A percentile compares a stretch with the other conserved stretches of the same genome.
phyloP scores from a whole-genome alignment of 768 basidiomycete species.

The Macrolepiota albuminosa region DNA sequence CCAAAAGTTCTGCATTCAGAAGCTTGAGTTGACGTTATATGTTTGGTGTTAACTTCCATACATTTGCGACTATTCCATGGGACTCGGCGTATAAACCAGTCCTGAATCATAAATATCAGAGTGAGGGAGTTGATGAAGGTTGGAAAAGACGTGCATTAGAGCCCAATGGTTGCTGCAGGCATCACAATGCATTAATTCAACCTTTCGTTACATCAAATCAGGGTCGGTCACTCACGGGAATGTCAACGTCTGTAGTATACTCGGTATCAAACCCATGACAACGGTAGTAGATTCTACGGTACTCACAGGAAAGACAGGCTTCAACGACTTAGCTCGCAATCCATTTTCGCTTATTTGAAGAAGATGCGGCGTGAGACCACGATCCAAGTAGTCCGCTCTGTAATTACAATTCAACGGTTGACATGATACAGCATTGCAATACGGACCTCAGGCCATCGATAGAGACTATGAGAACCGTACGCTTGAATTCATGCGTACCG shows the following conservation, averaged over 20 bases:
- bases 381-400: conserved; percentile 84
- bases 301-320: conserved; percentile 81
- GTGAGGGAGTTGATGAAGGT: conserved; percentile 1
- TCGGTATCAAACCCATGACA: not conserved
- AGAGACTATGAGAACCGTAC: conserved; percentile 79
- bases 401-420: conserved; percentile 8
- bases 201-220: not conserved
- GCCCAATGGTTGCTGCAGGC: conserved; percentile 80
- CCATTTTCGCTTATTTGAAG: conserved; percentile 78
- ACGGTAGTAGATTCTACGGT: not conserved
- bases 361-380: conserved; percentile 80
- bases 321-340: conserved; percentile 82
- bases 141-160: conserved; percentile 51
- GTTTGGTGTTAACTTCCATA: conserved; percentile 24
- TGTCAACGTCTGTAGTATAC: conserved; percentile 62
- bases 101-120: conserved; percentile 34
- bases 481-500: conserved; percentile 78
- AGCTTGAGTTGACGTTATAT: not conserved
- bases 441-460: conserved; percentile 78
- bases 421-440: not conserved
- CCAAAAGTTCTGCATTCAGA: conserved; percentile 67
- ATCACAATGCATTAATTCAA: not conserved
- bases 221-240: conserved; percentile 64
- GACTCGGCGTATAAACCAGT: conserved; percentile 88
- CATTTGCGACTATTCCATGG: conserved; percentile 89